phyloP scores from a whole-genome alignment of 1,284 basidiomycete genomes.

The Boletellus deceptivus region DNA sequence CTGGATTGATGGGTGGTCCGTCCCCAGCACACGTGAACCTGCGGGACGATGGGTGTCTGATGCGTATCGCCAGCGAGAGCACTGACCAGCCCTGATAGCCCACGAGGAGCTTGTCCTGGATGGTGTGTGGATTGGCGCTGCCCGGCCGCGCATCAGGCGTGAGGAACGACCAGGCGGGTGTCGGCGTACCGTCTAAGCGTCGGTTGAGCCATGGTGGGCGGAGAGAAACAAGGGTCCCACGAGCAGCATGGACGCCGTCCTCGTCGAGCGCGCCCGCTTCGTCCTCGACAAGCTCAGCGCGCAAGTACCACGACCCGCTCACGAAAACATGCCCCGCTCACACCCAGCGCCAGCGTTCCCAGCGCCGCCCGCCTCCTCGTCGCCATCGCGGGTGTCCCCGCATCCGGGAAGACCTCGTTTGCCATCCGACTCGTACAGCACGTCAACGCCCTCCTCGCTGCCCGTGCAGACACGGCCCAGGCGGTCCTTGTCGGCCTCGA shows the following conservation, averaged over 20 bases:
- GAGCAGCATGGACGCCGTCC: conserved; percentile 31
- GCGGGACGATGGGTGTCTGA: background rate
- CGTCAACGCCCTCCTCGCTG: conserved; percentile 26
- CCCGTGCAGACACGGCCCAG: conserved; percentile 3
- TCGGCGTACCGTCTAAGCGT: conserved; percentile 14
- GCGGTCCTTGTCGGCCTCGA: conserved; percentile 74
- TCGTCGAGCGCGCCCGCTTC: conserved; percentile 32
- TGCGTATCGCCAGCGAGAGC: background rate
- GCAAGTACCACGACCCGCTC: conserved; percentile 6
- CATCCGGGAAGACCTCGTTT: conserved; percentile 80
- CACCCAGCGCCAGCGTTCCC: conserved; percentile 7
- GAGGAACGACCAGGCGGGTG: background rate
- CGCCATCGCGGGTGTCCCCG: conserved; percentile 78
- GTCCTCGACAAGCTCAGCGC: conserved; percentile 29
- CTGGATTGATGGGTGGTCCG: conserved; percentile 60
- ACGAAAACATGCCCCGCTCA: background rate
- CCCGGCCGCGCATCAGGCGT: background rate
- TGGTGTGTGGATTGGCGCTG: conserved; percentile 50
- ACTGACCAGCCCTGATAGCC: conserved; percentile 82
- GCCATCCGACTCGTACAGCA: conserved; percentile 51
- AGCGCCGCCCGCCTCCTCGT: conserved; percentile 58
- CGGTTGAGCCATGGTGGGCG: background rate
- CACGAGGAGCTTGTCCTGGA: conserved; percentile 75
- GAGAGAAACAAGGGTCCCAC: background rate
- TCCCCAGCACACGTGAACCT: conserved; percentile 74